phyloP scores from a whole-genome alignment of 2,329 filamentous ascomycete species.

The Sporothrix pseudoabietina region DNA sequence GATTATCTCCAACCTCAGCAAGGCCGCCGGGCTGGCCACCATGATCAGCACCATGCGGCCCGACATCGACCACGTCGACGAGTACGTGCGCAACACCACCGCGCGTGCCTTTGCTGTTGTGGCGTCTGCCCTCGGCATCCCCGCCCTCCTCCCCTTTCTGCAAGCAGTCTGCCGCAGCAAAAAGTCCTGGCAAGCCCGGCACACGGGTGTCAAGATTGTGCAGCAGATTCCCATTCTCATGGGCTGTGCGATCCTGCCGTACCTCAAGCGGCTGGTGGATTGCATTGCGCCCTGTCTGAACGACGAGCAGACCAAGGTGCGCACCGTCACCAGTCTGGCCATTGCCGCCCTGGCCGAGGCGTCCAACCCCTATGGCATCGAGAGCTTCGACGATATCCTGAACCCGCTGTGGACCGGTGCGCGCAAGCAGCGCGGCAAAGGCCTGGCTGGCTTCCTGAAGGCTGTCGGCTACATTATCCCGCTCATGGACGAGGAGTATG shows the following conservation, averaged over 20 bases:
- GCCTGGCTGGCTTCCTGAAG: constrained; percentile 92
- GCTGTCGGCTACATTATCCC: constrained; percentile 98
- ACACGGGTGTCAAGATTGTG: constrained; percentile 98
- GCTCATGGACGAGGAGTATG: constrained; percentile 98
- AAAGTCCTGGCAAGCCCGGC: constrained; percentile 97
- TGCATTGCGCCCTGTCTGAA: constrained; percentile 95
- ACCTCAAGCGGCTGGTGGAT: constrained; percentile 93
- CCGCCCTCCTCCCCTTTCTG: constrained; percentile 90
- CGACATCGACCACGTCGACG: constrained; percentile 97
- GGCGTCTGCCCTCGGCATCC: constrained; percentile 92
- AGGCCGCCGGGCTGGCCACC: constrained; percentile 92
- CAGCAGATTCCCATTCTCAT: constrained; percentile 98
- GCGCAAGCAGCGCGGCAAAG: constrained; percentile 93
- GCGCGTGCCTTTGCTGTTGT: constrained; percentile 96
- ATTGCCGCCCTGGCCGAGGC: constrained; percentile 95
- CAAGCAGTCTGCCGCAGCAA: constrained; percentile 96
- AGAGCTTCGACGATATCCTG: constrained; percentile 96
- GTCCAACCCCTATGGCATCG: constrained; percentile 97
- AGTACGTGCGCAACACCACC: constrained; percentile 97
- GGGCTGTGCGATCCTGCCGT: constrained; percentile 94
- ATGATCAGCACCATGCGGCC: constrained; percentile 99
- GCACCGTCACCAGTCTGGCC: constrained; percentile 92
- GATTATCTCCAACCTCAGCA: constrained; percentile 97
- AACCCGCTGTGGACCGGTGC: constrained; percentile 97
- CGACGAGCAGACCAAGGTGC: constrained; percentile 96